Evolutionary conservation across 2,329 filamentous ascomycete species (phyloP).

Genomic region (Verticillium klebahnii): DNA sequence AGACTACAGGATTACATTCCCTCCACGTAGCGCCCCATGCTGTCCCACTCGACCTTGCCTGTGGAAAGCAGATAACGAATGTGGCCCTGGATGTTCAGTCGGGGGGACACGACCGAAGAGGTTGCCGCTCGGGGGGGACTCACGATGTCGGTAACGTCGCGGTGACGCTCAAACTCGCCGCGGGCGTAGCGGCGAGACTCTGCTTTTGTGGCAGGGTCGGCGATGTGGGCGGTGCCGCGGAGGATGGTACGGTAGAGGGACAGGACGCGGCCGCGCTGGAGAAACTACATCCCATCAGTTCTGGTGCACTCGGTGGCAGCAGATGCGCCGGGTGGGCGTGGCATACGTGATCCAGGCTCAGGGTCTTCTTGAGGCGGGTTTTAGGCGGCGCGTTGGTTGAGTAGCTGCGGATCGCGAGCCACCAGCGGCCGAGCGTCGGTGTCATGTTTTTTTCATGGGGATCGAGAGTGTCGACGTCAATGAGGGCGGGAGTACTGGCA

Average conservation of each 20-base stretch:
- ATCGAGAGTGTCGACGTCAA: neutral
- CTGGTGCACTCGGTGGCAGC: neutral
- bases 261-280: conserved; percentile 51
- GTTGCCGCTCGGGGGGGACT: conserved; percentile 16
- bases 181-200: conserved; percentile 55
- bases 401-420: conserved; percentile 25
- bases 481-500: neutral
- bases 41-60: conserved; percentile 62
- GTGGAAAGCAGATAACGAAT: conserved; percentile 60
- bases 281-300: conserved; percentile 39
- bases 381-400: conserved; percentile 25
- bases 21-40: conserved; percentile 53
- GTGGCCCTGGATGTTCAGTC: conserved; percentile 37
- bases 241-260: conserved; percentile 55
- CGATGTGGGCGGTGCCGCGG: conserved; percentile 48
- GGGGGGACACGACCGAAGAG: neutral
- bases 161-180: conserved; percentile 57
- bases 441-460: neutral
- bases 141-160: conserved; percentile 51
- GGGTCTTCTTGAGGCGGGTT: conserved; percentile 34
- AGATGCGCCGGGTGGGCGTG: neutral
- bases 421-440: neutral
- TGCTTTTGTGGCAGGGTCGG: conserved; percentile 43
- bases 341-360: conserved; percentile 57
- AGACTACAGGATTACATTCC: conserved; percentile 28